Evolutionary conservation across 352 stramenopile species (phyloP).

Genomic region (Blastocystis sp.): DNA sequence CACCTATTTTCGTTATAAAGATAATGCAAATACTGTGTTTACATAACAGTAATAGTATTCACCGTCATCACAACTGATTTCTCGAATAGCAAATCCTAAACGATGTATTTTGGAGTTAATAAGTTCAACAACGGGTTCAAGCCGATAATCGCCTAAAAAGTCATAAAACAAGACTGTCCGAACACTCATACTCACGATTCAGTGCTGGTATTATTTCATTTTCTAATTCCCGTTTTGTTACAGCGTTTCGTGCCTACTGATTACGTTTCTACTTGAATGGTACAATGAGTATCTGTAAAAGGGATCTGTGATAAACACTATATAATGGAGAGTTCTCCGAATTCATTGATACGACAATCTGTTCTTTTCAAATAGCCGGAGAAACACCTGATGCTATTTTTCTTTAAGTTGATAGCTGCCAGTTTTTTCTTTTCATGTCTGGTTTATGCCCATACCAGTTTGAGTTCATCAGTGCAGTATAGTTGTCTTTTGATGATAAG

Average conservation of each 20-base stretch:
- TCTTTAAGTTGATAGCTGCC: too few relatives aligned
- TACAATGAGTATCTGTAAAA: slow-evolving; percentile 19
- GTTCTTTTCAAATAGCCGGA: too few relatives aligned
- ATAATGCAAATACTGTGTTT: background rate
- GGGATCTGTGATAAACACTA: background rate
- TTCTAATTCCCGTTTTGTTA: background rate
- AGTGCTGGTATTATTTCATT: background rate
- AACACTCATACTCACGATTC: slow-evolving; percentile 6
- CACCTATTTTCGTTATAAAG: background rate
- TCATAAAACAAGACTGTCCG: background rate
- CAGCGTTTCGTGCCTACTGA: background rate
- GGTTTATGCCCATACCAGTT: too few relatives aligned
- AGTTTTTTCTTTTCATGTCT: too few relatives aligned
- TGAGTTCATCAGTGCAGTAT: too few relatives aligned
- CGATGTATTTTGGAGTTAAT: slow-evolving; percentile 11
- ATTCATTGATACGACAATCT: background rate
- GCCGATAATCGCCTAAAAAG: background rate
- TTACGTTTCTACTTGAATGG: background rate
- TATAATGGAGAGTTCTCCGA: background rate
- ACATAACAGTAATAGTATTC: slow-evolving; percentile 22
- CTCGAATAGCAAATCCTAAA: background rate
- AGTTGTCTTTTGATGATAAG: too few relatives aligned
- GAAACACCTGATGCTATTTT: too few relatives aligned
- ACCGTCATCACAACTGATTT: slow-evolving; percentile 24
- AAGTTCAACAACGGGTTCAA: background rate